Conservation (phyloP, 176 grass and related monocot species). For the Poa annua region DNA sequence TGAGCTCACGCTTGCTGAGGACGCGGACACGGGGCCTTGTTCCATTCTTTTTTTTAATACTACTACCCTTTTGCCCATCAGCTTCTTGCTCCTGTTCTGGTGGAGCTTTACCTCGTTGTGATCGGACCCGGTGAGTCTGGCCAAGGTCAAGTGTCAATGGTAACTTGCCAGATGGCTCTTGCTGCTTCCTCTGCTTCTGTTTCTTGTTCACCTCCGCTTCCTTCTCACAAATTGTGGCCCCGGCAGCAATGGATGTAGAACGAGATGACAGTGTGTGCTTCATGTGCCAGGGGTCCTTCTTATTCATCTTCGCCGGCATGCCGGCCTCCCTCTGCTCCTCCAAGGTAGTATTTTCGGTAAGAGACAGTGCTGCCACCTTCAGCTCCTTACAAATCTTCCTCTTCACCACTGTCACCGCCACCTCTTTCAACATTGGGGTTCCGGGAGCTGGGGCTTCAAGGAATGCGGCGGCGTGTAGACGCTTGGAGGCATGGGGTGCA, state of each 20-base stretch:
- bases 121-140: not conserved
- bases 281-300: not conserved
- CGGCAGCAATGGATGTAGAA: not conserved
- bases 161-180: not conserved
- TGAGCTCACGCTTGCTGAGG: not conserved
- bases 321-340: not conserved
- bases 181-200: not conserved
- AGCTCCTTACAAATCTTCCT: not conserved
- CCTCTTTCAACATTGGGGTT: conserved; percentile 9
- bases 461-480: not conserved
- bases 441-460: not conserved
- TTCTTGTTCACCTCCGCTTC: not conserved
- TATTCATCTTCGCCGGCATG: not conserved
- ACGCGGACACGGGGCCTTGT: not conserved
- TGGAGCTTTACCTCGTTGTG: conserved; percentile 1
- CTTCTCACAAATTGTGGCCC: not conserved
- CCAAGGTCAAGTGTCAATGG: not conserved
- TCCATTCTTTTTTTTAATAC: not conserved
- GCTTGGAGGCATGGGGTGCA: not conserved
- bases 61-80: not conserved
- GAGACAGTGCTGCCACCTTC: not conserved
- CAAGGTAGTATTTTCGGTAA: not conserved
- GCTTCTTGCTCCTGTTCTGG: not conserved
- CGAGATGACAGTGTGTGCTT: not conserved
- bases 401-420: not conserved